Base-by-base conservation (phyloP, 495 filamentous ascomycete genomes). In the Talaromyces trachyspermus region DNA sequence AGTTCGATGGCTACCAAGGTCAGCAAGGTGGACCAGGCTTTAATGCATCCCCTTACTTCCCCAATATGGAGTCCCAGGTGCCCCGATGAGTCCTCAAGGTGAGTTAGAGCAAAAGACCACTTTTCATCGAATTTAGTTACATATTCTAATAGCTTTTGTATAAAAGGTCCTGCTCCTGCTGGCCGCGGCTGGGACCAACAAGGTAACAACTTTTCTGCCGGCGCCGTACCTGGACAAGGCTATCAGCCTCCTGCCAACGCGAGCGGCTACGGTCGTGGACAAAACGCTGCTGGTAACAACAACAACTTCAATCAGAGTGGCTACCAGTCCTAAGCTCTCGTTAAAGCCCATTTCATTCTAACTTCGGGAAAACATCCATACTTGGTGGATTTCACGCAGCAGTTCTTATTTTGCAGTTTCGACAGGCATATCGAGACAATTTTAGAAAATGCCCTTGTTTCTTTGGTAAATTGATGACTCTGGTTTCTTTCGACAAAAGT, bases 41-140 rank as follows among this genome's bases (percentile, higher is more conserved):
- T 83, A 84, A 50, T 43, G 79, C 82, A 56, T 86, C 83, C 1
- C 80, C 86, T 17, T 96, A 86, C 72, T 98, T 95, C 66, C 94
- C 92, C 94, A 97, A 65, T 98, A 96, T 58, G 62, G 61, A 20
- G 77, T 77, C 33, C 77, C 79, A 48, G 80, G 84, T 24, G 81
- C 81, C 50, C 80, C 83, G 23, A 89, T 88, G 81, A 83, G 80
- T 60, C 81, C 80, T 63, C 78, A 79, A 70, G 76, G 79, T 74
- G 66, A 62, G 66, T 54, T 2, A 24, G 19, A 9, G 8, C 19
- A 8, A 2, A 10, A 20, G 15, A 19, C 6, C 9, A 22, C 2
- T n/a, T 18, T 17, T 9, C n/a, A n/a, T n/a, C 9, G 9, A 9
- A 32, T 32, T 32, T 33, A 33, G 9, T n/a, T n/a, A n/a, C 29